A percentile compares a stretch with the other conserved stretches of the same genome.
Evolutionary conservation across 1,284 basidiomycete species (phyloP).

Genomic region (Leccinum solheimii): DNA sequence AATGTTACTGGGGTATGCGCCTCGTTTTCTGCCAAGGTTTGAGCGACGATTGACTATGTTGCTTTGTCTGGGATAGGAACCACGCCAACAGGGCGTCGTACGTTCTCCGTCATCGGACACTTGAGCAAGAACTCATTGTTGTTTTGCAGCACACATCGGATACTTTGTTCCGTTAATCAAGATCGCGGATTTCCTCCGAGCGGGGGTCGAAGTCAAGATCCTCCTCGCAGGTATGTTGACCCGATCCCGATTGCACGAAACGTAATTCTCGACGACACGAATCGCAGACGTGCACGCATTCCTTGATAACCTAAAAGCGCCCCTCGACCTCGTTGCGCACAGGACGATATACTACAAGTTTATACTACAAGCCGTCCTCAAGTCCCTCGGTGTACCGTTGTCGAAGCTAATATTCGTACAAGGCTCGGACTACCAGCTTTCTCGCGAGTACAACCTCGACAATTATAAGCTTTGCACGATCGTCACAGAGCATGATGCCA

Average conservation of each 20-base stretch:
- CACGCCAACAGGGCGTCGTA: neutral
- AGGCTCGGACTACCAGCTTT: neutral
- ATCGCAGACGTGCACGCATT: neutral
- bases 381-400: conserved; percentile 63
- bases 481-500: conserved; percentile 94
- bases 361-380: neutral
- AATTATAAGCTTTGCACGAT: conserved; percentile 64
- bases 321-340: conserved; percentile 72
- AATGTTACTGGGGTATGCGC: conserved; percentile 56
- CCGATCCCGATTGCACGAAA: neutral
- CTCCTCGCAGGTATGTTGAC: neutral
- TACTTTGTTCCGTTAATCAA: neutral
- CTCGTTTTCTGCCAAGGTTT: neutral
- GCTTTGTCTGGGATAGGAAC: neutral
- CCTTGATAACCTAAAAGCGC: neutral
- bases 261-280: neutral
- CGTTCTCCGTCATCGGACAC: neutral
- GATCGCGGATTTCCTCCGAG: neutral
- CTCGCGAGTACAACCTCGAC: neutral
- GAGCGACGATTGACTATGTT: neutral
- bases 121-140: neutral
- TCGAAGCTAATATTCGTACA: conserved; percentile 45
- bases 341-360: conserved; percentile 91
- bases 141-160: neutral
- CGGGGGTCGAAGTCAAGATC: neutral